Base-by-base conservation (phyloP, 129 eudicot species). In the Centaurea solstitialis region DNA sequence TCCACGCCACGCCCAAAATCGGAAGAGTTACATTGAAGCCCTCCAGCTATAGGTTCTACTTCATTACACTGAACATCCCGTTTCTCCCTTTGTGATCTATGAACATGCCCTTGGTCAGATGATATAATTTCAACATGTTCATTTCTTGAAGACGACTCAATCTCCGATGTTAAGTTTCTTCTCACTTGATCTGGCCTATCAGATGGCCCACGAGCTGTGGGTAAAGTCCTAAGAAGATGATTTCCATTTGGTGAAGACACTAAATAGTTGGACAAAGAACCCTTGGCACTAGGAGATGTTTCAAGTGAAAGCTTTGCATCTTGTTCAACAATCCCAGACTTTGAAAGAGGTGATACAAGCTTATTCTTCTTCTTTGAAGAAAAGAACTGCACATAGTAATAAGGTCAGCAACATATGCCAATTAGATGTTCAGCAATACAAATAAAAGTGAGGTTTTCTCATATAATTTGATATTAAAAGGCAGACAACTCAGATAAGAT, bases 221-320 rank as follows among this genome's bases (percentile, higher is more conserved):
- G 77, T 62, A 74, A 57, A 35, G 86, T 76, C 65, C 82, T 87
- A 23, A 81, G 72, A 67, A 83, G 72, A 20, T 70, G 65, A 66
- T 39, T 68, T 66, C 85, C 89, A 69, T 87, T 88, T 73, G 86
- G 89, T 41, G 94, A 86, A 72, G 84, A 69, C 87, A 89, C 94
- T 76, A 94, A 86, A 73, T 76, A 94, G 81, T 79, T 80, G 9
- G 81, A 87, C 86, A 92, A 83, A 68, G 99, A 92, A 73, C 96
- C 99, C 81, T 94, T 92, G 3, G 89, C 88, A 75, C 90, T 85
- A 41, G 99, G 99, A 74, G 99, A 94, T 30, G 85, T 88, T 38
- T 88, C 93, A 59, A 71, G 80, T 71, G 85, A 76, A 69, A 7
- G 39, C 50, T 85, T 90, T 35, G 88, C 87, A 82, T 89, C 87